Conservation (phyloP, 495 filamentous ascomycete genomes). For the Aspergillus coremiiformis region DNA sequence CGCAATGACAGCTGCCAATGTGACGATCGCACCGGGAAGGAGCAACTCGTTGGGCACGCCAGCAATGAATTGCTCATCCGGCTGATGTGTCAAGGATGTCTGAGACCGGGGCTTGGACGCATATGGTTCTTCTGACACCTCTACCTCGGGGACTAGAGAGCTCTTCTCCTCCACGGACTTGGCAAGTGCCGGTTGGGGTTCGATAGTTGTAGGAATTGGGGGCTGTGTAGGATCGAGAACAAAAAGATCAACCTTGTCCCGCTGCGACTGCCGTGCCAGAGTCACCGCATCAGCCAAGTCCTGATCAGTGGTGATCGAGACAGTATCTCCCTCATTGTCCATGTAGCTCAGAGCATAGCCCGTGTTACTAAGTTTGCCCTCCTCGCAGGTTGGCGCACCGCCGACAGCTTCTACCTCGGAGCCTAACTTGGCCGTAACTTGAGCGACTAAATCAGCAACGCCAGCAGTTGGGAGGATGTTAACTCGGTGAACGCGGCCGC, state of each 20-base stretch:
- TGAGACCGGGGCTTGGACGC: constrained; percentile 34
- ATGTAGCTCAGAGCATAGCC: constrained; percentile 94
- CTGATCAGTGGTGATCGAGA: constrained; percentile 92
- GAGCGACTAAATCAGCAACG: constrained; percentile 70
- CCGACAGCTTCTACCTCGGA: constrained; percentile 81
- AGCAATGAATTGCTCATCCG: constrained; percentile 71
- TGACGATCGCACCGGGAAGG: constrained; percentile 90
- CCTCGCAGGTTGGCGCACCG: constrained; percentile 62
- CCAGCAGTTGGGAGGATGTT: constrained; percentile 77
- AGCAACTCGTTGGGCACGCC: constrained; percentile 93
- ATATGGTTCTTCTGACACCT: constrained; percentile 49
- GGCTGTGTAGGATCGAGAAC: constrained; percentile 90
- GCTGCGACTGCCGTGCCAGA: constrained; percentile 64
- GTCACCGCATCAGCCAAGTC: constrained; percentile 87
- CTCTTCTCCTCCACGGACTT: constrained; percentile 54
- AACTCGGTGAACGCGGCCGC: constrained; percentile 86
- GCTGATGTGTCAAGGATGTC: constrained; percentile 34
- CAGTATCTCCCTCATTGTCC: constrained; percentile 95
- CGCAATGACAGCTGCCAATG: constrained; percentile 85
- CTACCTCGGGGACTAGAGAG: constrained; percentile 42
- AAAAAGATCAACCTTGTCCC: constrained; percentile 94
- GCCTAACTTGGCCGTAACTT: constrained; percentile 80
- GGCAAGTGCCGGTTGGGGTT: constrained; percentile 56
- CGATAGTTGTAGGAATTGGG: constrained; percentile 58
- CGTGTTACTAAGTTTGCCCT: constrained; percentile 69